Percentiles rank a stretch among this genome's conserved stretches.
Evolutionary conservation across 1,284 basidiomycete species (phyloP).

Genomic region (Boletus mariae): DNA sequence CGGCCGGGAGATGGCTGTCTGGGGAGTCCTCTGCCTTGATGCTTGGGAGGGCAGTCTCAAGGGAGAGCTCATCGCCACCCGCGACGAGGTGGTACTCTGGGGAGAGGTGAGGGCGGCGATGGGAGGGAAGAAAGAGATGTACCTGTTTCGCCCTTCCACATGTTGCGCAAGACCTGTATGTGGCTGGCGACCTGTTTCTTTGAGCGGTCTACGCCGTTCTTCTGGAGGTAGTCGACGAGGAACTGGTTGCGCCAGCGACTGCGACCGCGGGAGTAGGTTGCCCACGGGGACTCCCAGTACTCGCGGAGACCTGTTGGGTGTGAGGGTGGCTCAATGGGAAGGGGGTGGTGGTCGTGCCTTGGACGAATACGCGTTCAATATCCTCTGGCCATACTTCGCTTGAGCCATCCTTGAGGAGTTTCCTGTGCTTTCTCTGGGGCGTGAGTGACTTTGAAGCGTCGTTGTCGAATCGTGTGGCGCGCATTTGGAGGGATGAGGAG

Average conservation of each 20-base stretch:
- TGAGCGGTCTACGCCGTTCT: slow-evolving; percentile 60
- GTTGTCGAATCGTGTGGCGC: slow-evolving; percentile 28
- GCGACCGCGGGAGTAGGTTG: slow-evolving; percentile 70
- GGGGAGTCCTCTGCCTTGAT: slow-evolving; percentile 49
- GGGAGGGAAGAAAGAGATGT: slow-evolving; percentile 17
- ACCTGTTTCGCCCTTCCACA: slow-evolving; percentile 82
- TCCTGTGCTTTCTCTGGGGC: slow-evolving; percentile 75
- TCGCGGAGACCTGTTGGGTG: slow-evolving; percentile 54
- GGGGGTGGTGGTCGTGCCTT: slow-evolving; percentile 43
- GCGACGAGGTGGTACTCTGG: slow-evolving; percentile 65
- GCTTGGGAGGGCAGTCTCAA: slow-evolving; percentile 43
- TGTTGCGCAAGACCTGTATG: slow-evolving; percentile 77
- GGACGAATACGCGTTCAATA: slow-evolving; percentile 71
- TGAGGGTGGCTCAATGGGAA: not conserved
- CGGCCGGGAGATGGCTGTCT: slow-evolving; percentile 33
- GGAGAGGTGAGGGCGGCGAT: slow-evolving; percentile 17
- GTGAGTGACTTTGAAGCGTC: slow-evolving; percentile 51
- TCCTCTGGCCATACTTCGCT: slow-evolving; percentile 78
- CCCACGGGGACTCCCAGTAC: slow-evolving; percentile 77
- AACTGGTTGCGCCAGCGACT: slow-evolving; percentile 79
- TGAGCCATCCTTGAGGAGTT: slow-evolving; percentile 76
- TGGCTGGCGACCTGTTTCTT: slow-evolving; percentile 84
- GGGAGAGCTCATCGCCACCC: slow-evolving; percentile 65
- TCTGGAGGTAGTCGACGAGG: slow-evolving; percentile 71
- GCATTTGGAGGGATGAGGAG: slow-evolving; percentile 28